A percentile compares a stretch with the other conserved stretches of the same genome.
These are phyloP conservation scores for Eucalyptus marginata DNA, from an alignment of 345 rosid genomes.

Conservation along the genomic window DNA sequence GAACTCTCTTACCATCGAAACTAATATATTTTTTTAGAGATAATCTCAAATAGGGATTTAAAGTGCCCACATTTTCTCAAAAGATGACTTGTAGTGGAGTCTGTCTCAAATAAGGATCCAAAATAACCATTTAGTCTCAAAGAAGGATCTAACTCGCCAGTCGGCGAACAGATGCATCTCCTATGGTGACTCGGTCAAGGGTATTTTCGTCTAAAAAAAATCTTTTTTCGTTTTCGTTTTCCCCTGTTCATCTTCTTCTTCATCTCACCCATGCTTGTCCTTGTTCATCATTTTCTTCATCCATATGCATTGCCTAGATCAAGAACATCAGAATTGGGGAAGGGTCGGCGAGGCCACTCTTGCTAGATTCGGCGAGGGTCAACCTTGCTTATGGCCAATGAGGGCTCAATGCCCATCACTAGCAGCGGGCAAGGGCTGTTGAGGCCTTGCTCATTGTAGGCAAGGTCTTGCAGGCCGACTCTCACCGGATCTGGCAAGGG, in stretches of 20 bases:
- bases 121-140: too few relatives aligned
- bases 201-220: too few relatives aligned
- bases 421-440: accelerated
- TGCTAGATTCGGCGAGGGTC: accelerated
- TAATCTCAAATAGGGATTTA: too few relatives aligned
- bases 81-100: accelerated
- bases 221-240: too few relatives aligned
- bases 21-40: too few relatives aligned
- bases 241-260: too few relatives aligned
- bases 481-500: accelerated
- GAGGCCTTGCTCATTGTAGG: too few relatives aligned
- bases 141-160: accelerated
- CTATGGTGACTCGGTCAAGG: accelerated
- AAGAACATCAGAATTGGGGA: too few relatives aligned
- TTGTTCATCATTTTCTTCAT: accelerated
- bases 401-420: accelerated
- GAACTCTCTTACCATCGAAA: not conserved
- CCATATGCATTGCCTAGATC: too few relatives aligned
- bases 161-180: accelerated
- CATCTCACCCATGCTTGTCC: too few relatives aligned
- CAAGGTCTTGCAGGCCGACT: accelerated
- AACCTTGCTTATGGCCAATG: accelerated
- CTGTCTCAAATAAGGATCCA: accelerated
- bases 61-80: too few relatives aligned
- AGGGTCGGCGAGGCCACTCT: accelerated